Evolutionary conservation across 192 early-diverging fungal genomes (phyloP).

Genomic region (Coemansia interrupta): DNA sequence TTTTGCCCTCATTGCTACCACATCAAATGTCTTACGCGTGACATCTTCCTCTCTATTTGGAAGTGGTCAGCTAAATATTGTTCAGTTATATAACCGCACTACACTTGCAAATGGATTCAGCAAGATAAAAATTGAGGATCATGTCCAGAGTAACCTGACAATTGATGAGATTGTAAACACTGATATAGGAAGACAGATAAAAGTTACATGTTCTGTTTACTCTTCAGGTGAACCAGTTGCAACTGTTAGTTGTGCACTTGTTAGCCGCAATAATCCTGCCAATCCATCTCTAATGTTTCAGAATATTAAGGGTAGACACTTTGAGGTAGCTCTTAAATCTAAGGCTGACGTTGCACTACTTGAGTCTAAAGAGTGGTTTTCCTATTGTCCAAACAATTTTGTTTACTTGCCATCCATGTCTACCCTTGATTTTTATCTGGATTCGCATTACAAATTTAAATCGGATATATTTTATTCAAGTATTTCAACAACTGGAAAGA

Average conservation of each 20-base stretch:
- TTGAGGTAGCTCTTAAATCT: slow-evolving; percentile 61
- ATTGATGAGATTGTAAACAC: slow-evolving; percentile 76
- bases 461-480: slow-evolving; percentile 57
- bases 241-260: slow-evolving; percentile 41
- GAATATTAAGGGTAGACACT: slow-evolving; percentile 59
- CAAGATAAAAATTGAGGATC: slow-evolving; percentile 71
- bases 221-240: slow-evolving; percentile 63
- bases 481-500: slow-evolving; percentile 68
- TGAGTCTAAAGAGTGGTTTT: slow-evolving; percentile 64
- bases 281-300: slow-evolving; percentile 50
- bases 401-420: no score
- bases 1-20: slow-evolving; percentile 78
- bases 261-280: no score
- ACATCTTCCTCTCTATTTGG: slow-evolving; percentile 83
- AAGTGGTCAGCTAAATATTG: slow-evolving; percentile 76
- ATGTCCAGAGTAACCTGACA: slow-evolving; percentile 63
- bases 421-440: slow-evolving; percentile 78
- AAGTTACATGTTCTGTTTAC: slow-evolving; percentile 64
- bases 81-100: slow-evolving; percentile 91
- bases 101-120: no score
- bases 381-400: slow-evolving; percentile 13
- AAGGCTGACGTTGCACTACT: slow-evolving; percentile 73
- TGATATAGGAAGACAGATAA: slow-evolving; percentile 76
- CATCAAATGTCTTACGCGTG: slow-evolving; percentile 70
- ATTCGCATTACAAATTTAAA: slow-evolving; percentile 64